Percentiles rank a stretch among this genome's conserved stretches.
These are phyloP conservation scores for Fomitiporia mediterranea DNA, from an alignment of 1,284 basidiomycete species.

Conservation along the genomic window DNA sequence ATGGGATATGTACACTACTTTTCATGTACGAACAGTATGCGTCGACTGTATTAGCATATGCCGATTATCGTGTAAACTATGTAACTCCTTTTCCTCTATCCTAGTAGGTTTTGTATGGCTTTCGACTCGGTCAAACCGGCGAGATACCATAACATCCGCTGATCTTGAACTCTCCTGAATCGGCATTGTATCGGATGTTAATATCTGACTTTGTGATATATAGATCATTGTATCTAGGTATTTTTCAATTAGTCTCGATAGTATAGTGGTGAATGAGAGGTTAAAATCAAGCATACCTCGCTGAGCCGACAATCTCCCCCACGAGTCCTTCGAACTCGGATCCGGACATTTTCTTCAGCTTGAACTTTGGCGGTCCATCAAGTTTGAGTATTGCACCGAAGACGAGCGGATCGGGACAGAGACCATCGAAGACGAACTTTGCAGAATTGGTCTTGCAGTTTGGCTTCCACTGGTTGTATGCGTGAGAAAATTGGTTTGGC, in stretches of 20 bases:
- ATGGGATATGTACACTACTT: too few relatives aligned
- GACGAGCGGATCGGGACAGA: conserved; percentile 47
- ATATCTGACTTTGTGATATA: conserved; percentile 40
- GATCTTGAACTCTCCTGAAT: conserved; percentile 49
- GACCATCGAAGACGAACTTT: conserved; percentile 51
- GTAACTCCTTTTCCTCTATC: neutral
- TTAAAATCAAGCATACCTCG: conserved; percentile 30
- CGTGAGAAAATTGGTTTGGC: too few relatives aligned
- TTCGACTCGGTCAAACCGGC: neutral
- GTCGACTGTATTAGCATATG: neutral
- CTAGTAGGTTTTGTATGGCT: neutral
- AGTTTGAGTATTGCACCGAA: conserved; percentile 46
- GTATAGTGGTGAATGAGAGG: neutral
- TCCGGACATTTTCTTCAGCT: conserved; percentile 46
- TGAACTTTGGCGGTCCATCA: conserved; percentile 45
- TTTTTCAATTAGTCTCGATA: neutral
- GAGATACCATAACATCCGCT: conserved; percentile 23
- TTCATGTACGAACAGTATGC: too few relatives aligned
- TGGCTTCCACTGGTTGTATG: conserved; percentile 46
- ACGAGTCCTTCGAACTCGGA: conserved; percentile 42
- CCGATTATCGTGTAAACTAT: neutral
- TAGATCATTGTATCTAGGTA: conserved; percentile 39
- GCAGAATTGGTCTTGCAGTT: conserved; percentile 46
- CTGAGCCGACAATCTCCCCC: conserved; percentile 29
- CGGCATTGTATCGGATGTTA: conserved; percentile 43